phyloP scores from a whole-genome alignment of 1,284 basidiomycete genomes.

The Puccinia coronata region DNA sequence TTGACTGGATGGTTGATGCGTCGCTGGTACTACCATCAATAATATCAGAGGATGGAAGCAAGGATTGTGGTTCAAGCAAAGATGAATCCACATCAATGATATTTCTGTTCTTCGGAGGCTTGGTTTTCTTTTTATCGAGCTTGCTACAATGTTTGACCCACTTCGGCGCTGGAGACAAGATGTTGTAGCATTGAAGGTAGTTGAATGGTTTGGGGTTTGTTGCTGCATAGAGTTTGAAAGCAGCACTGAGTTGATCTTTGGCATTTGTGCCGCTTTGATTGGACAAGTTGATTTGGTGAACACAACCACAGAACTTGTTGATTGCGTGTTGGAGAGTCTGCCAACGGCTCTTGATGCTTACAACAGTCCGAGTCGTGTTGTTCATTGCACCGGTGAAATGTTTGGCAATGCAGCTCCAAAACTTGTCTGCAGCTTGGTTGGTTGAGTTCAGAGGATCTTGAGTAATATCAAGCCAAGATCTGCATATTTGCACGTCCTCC shows the following conservation, averaged over 20 bases:
- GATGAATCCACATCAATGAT: background rate
- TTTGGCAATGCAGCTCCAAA: background rate
- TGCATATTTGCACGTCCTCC: background rate
- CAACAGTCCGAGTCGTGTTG: background rate
- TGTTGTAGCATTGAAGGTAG: background rate
- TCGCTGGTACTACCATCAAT: too few relatives aligned
- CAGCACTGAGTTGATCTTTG: background rate
- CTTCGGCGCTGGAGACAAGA: background rate
- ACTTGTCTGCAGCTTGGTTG: too few relatives aligned
- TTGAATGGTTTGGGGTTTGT: background rate
- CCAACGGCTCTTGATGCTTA: conserved; percentile 13
- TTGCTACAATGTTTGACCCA: background rate
- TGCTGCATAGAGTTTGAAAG: background rate
- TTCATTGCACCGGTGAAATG: background rate
- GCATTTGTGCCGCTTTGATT: too few relatives aligned
- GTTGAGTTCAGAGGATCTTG: too few relatives aligned
- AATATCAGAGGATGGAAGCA: background rate
- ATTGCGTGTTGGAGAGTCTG: background rate
- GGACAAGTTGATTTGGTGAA: background rate
- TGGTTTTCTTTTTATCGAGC: background rate
- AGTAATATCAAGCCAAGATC: too few relatives aligned
- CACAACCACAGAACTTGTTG: conserved; percentile 18
- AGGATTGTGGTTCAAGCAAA: background rate
- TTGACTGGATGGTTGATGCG: background rate
- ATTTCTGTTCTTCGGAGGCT: background rate